Evolutionary conservation across 805 yeast species (phyloP), one percentile per base, ranked within the genome.

Genomic region (Phaffomyces thermotolerans): DNA sequence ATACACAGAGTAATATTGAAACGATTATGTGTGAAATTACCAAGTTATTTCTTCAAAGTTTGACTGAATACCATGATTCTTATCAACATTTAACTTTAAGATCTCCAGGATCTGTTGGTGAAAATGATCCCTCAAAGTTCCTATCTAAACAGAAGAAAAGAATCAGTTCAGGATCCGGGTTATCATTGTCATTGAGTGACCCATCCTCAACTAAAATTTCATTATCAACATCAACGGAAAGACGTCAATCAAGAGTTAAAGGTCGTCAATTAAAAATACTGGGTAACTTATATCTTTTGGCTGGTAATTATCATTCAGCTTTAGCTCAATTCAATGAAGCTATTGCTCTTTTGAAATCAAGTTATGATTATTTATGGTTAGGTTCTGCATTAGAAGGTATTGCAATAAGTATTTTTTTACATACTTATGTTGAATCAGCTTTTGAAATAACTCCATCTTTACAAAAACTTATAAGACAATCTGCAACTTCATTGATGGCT

Each of bases 301-400:
- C 96, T 1, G 99, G 99, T 1, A 76, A 84, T 42, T 71, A 83
- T 37, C 59, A 70, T 14, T 85, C 80, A 45, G 95, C 97, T 0
- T 58, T 90, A 42, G 68, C 71, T 22, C 78, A 79, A 46, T 81
- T 89, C 52, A 75, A 81, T n/a, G 95, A 89, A 34, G 81, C 96
- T 0, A 71, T 83, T 2, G 54, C 67, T 3, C 64, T 73, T 22
- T 63, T 88, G 42, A 78, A 77, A 47, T 69, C 75, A 12, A 69
- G 81, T 2, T 78, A 78, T 40, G 99, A 93, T 59, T 75, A 76
- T 53, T 65, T 93, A 8, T 93, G 98, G 98, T 69, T 87, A 13
- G 98, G 83, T 0, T 81, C 91, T 25, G 79, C 96, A 0, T 59
- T 91, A n/a, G 96, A 89, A 52, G 87, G 90, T 0, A 65, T 89